A percentile compares a stretch with the other conserved stretches of the same genome.
phyloP scores from a whole-genome alignment of 805 yeast species.

The Torulaspora gathmanii region DNA sequence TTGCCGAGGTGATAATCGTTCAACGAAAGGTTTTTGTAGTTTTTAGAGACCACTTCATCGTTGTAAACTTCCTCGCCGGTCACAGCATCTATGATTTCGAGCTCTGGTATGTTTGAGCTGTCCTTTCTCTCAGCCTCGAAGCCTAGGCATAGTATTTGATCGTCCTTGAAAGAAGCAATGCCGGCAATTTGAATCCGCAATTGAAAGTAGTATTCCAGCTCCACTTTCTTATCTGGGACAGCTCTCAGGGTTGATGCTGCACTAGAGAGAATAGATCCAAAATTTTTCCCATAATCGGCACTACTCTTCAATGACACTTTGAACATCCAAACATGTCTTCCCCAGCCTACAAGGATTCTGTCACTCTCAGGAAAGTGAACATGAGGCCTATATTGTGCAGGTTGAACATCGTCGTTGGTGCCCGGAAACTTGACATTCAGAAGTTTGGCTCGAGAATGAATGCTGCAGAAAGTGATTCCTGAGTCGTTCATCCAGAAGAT shows the following conservation, averaged over 20 bases:
- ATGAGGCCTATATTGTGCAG: conserved; percentile 83
- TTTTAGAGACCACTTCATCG: conserved; percentile 68
- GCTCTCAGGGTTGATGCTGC: conserved; percentile 48
- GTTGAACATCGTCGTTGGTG: conserved; percentile 43
- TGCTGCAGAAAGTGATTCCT: conserved; percentile 69
- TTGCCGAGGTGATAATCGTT: conserved; percentile 75
- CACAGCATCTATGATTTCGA: conserved; percentile 58
- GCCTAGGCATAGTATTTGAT: conserved; percentile 47
- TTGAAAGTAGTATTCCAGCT: conserved; percentile 37
- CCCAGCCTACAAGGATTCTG: conserved; percentile 78
- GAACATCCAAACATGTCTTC: conserved; percentile 66
- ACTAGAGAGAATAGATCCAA: conserved; percentile 36
- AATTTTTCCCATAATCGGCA: conserved; percentile 18
- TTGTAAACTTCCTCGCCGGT: conserved; percentile 71
- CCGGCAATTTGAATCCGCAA: conserved; percentile 61
- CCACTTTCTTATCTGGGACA: conserved; percentile 40
- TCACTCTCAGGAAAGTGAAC: conserved; percentile 61
- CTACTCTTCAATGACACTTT: conserved; percentile 39
- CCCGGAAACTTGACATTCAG: conserved; percentile 55
- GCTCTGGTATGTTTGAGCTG: conserved; percentile 62
- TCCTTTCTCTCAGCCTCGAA: conserved; percentile 37
- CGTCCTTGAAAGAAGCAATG: conserved; percentile 68
- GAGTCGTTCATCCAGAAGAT: conserved; percentile 78
- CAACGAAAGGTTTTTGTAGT: conserved; percentile 55
- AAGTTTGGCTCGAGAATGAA: conserved; percentile 46